Evolutionary conservation across 495 filamentous ascomycete genomes (phyloP), one percentile per base, ranked within the genome.

Genomic region (Penicillium steckii): DNA sequence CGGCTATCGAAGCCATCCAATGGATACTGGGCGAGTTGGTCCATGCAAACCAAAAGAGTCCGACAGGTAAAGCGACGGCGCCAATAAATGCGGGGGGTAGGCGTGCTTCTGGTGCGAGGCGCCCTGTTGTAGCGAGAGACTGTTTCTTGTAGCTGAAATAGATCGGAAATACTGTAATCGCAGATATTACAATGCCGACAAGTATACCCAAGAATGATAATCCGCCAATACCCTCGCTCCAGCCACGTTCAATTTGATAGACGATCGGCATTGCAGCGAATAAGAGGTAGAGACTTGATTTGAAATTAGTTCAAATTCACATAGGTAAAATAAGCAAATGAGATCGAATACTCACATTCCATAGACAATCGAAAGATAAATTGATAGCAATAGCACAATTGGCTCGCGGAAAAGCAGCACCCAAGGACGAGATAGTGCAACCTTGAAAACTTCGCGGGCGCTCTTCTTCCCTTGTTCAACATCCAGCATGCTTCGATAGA

Each of bases 341-440:
- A 27, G 13, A 26, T 32, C 6, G 10, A 8, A 23, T 10, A 53
- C 50, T 23, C 10, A 53, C 50, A 53, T 42, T 17, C 84, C 80
- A 57, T 86, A 87, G 15, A 78, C 69, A 46, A 86, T 74, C 22
- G 83, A 76, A 55, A 86, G 75, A 64, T 88, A 88, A 8, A 84
- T 49, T 9, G 76, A 79, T 10, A 83, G 70, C 7, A 80, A 55
- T 29, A 79, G 66, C 21, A 78, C 74, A 50, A 85, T 81, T 3
- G 80, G 76, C 3, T 60, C 22, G 71, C 80, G 19, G 68, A 61
- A 27, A 9, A 59, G 47, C 13, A 59, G 32, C 0, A 59, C 41
- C 46, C 46, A 59, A 1, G 56, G 56, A 4, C 56, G 57, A 18
- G 48, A 53, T 1, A 82, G 58, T 13, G 76, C 66, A 23, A 25